A percentile compares a stretch with the other conserved stretches of the same genome.
phyloP scores from a whole-genome alignment of 2,329 filamentous ascomycete genomes.

The Pezicula radicicola region DNA sequence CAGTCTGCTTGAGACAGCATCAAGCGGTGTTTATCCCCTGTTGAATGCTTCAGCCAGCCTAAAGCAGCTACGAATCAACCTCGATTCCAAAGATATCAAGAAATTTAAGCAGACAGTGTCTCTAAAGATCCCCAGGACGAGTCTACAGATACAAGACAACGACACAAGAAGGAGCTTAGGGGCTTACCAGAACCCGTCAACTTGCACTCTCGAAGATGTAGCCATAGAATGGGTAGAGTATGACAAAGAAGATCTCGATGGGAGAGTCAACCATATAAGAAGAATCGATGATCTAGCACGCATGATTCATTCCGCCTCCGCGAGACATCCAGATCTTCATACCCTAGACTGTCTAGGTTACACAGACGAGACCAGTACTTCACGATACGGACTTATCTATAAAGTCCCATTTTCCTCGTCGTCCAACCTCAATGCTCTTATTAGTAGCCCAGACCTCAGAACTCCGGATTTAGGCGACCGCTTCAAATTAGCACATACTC shows the following conservation, averaged over 20 bases:
- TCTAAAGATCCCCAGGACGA: slow-evolving; percentile 34
- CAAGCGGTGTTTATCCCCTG: slow-evolving; percentile 38
- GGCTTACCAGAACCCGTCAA: slow-evolving; percentile 30
- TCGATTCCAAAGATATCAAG: slow-evolving; percentile 37
- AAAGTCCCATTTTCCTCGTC: slow-evolving; percentile 32
- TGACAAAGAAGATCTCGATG: slow-evolving; percentile 35
- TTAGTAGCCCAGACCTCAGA: slow-evolving; percentile 35
- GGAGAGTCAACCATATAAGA: slow-evolving; percentile 39
- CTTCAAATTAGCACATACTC: slow-evolving; percentile 37
- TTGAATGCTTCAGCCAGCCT: slow-evolving; percentile 40
- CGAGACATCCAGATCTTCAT: slow-evolving; percentile 43
- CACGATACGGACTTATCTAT: slow-evolving; percentile 43
- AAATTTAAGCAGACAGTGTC: slow-evolving; percentile 40
- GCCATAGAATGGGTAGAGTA: slow-evolving; percentile 45
- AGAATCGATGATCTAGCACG: slow-evolving; percentile 43
- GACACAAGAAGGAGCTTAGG: slow-evolving; percentile 26
- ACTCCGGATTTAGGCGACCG: slow-evolving; percentile 43
- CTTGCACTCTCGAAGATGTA: slow-evolving; percentile 26
- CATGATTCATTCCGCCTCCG: slow-evolving; percentile 44
- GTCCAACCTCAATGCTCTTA: slow-evolving; percentile 37
- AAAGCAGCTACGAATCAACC: slow-evolving; percentile 44
- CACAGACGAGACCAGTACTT: slow-evolving; percentile 35
- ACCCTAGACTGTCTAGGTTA: slow-evolving; percentile 46
- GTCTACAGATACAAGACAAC: slow-evolving; percentile 24
- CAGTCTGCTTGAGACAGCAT: slow-evolving; percentile 38